Base-by-base conservation (phyloP, 1,284 basidiomycete species). In the Ceratobasidium theobromae region DNA sequence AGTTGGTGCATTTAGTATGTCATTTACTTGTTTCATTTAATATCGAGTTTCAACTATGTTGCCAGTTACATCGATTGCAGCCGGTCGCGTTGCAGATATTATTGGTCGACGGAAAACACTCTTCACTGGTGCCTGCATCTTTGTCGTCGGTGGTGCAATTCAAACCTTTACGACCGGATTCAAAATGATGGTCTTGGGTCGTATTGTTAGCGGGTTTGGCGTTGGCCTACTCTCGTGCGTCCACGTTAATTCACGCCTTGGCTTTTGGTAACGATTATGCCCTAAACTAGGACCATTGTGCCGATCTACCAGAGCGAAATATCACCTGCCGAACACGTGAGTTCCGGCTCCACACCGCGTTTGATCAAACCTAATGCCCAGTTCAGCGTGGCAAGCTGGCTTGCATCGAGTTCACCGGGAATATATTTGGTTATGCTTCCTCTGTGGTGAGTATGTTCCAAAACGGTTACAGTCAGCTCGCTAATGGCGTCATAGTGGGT, bases 301-400 rank as follows among this genome's bases (percentile, higher is more conserved):
- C 96, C 96, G 4, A 97, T 98, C 68, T 99, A 98, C 76, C 96
- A 98, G 78, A 92, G 90, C 72, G 96, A 98, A 79, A 93, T 98
- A 55, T 96, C 93, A 1, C 95, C 95, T 14, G 92, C 96, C 1
- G 85, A 93, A 74, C 93, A 97, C 79, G 92, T 91, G 74, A 65
- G 89, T 78, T 43, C 35, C 25, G 0, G 49, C 62, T 9, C 25
- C 62, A n/a, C 58, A n/a, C 53, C 51, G 46, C 52, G 49, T 43
- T 41, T 53, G 23, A 66, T 18, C 18, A 53, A 25, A 32, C n/a
- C 41, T 67, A 40, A 57, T 73, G 70, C 52, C 43, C 33, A 16
- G 23, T 69, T 18, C 72, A 95, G 88, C 84, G 94, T 73, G 94
- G 94, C 58, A 88, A 91, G 55, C 80, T 97, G 53, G 96, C 95